Evolutionary conservation across 169 alveolate genomes (phyloP).

Genomic region (Theileria sp.): DNA sequence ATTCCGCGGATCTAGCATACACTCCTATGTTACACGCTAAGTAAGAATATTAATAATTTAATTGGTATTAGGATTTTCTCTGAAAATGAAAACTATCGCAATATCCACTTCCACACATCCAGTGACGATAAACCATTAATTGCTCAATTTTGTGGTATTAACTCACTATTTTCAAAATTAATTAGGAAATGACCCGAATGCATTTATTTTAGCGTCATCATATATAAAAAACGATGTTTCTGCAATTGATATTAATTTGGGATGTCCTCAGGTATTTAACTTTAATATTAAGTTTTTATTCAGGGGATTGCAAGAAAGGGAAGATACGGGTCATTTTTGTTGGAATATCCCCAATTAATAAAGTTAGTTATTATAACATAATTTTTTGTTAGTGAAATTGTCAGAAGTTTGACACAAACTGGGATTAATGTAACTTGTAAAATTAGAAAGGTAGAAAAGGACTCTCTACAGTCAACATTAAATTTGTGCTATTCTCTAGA

Average conservation of each 20-base stretch:
- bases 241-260: slow-evolving; percentile 90
- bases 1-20: slow-evolving; percentile 84
- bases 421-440: slow-evolving; percentile 87
- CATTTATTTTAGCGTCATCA: slow-evolving; percentile 79
- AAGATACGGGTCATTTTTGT: slow-evolving; percentile 88
- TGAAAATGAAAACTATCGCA: slow-evolving; percentile 69
- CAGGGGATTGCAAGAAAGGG: slow-evolving; percentile 89
- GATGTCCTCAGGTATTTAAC: slow-evolving; percentile 85
- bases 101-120: slow-evolving; percentile 66
- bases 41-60: neutral
- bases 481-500: slow-evolving; percentile 84
- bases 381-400: slow-evolving; percentile 64
- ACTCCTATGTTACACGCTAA: slow-evolving; percentile 89
- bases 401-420: slow-evolving; percentile 76
- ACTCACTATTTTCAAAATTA: neutral
- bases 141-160: slow-evolving; percentile 86
- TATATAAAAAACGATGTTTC: slow-evolving; percentile 84
- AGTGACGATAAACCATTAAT: slow-evolving; percentile 72
- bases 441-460: slow-evolving; percentile 82
- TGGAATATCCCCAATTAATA: slow-evolving; percentile 83
- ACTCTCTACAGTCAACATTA: slow-evolving; percentile 80
- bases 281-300: neutral
- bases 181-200: slow-evolving; percentile 79
- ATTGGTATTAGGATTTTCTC: slow-evolving; percentile 73
- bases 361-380: slow-evolving; percentile 13